These are phyloP conservation scores for Metschnikowia borealis DNA, from an alignment of 805 yeast genomes.

Conservation along the genomic window DNA sequence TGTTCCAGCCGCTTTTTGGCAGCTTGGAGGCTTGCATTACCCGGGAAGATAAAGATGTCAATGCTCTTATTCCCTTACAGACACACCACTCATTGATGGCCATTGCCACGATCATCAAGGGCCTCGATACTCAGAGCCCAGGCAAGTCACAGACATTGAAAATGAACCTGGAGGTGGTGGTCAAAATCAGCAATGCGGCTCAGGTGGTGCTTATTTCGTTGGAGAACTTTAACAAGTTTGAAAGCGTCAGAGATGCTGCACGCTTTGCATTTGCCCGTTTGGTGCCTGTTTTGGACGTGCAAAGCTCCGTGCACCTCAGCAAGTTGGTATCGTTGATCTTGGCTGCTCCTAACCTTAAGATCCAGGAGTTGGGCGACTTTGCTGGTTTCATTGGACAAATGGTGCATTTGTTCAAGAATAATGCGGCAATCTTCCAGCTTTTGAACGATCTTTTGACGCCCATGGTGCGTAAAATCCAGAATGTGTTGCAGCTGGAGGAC, in stretches of 20 bases:
- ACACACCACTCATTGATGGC: slow-evolving; percentile 87
- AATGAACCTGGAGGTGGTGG: slow-evolving; percentile 36
- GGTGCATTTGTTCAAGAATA: slow-evolving; percentile 67
- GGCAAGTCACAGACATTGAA: slow-evolving; percentile 22
- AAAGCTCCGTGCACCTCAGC: slow-evolving; percentile 48
- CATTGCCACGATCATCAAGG: slow-evolving; percentile 84
- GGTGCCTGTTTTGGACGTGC: slow-evolving; percentile 63
- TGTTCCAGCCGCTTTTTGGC: slow-evolving; percentile 71
- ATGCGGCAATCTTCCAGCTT: slow-evolving; percentile 66
- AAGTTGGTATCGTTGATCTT: slow-evolving; percentile 64
- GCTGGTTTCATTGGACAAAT: slow-evolving; percentile 84
- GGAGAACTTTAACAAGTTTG: slow-evolving; percentile 64
- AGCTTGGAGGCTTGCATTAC: slow-evolving; percentile 63
- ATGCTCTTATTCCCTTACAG: slow-evolving; percentile 52
- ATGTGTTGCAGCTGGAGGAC: slow-evolving; percentile 37
- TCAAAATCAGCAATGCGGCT: slow-evolving; percentile 57
- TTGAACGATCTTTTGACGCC: slow-evolving; percentile 73
- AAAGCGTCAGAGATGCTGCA: slow-evolving; percentile 76
- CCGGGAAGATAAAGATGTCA: slow-evolving; percentile 32
- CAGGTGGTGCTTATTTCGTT: slow-evolving; percentile 81
- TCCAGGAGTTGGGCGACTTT: slow-evolving; percentile 73
- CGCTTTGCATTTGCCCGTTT: slow-evolving; percentile 85
- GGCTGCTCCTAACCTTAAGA: slow-evolving; percentile 50
- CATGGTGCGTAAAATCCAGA: slow-evolving; percentile 60
- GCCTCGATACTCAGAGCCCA: slow-evolving; percentile 56